Evolutionary conservation across 257 asterid genomes (phyloP).

Genomic region (Jasminum sambac): DNA sequence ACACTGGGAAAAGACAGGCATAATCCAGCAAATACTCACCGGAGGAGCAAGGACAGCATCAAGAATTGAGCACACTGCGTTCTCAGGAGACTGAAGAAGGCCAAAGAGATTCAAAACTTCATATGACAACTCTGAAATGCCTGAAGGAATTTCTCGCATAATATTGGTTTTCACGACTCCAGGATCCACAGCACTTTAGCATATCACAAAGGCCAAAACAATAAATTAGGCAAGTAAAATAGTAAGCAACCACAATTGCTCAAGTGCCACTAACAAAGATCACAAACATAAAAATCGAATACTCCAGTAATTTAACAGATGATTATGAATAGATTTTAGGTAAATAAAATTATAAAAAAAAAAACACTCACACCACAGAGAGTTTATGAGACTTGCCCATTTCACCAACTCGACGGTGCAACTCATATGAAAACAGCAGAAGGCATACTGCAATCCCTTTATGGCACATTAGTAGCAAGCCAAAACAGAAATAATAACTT

Average conservation of each 20-base stretch:
- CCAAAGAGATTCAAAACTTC: conserved; percentile 52
- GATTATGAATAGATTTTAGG: background rate
- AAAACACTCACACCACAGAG: conserved; percentile 61
- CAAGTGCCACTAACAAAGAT: background rate
- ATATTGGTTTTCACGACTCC: conserved; percentile 83
- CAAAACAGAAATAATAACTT: conserved; percentile 10
- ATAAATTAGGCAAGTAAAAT: conserved; percentile 17
- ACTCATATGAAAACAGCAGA: conserved; percentile 82
- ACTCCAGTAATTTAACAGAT: background rate
- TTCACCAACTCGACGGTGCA: conserved; percentile 59
- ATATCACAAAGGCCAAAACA: conserved; percentile 4
- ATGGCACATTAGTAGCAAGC: conserved; percentile 23
- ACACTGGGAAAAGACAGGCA: too few species aligned
- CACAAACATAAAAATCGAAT: background rate
- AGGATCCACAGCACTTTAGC: conserved; percentile 78
- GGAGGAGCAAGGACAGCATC: conserved; percentile 89
- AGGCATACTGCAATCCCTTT: conserved; percentile 58
- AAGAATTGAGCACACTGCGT: conserved; percentile 55
- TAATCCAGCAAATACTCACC: conserved; percentile 39
- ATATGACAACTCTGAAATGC: conserved; percentile 48
- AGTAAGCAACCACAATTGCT: background rate
- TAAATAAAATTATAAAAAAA: background rate
- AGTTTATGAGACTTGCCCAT: conserved; percentile 51
- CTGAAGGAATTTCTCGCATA: conserved; percentile 79
- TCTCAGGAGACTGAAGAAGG: conserved; percentile 66